A percentile compares a stretch with the other conserved stretches of the same genome.
These are phyloP conservation scores for Pleodorina starrii DNA, from an alignment of 139 green algal genomes.

Conservation along the genomic window DNA sequence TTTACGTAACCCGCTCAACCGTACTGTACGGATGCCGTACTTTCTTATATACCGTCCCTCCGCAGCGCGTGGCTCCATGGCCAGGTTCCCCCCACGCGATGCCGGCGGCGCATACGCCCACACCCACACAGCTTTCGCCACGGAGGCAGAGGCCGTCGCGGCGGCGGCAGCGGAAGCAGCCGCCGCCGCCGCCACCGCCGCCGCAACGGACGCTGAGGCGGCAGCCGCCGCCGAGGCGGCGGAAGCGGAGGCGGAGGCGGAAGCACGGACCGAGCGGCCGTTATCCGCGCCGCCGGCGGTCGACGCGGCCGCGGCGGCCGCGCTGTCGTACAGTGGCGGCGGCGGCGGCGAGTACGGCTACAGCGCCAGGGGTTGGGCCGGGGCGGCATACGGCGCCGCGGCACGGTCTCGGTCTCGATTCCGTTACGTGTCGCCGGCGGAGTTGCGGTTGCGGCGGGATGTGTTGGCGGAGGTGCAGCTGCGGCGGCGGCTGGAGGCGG, in stretches of 20 bases:
- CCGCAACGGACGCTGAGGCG: background rate
- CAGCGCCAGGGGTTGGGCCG: no score
- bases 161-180: background rate
- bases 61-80: no score
- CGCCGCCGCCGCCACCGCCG: background rate
- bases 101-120: no score
- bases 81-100: no score
- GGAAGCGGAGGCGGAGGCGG: background rate
- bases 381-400: background rate
- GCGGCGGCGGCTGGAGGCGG: conserved; percentile 1
- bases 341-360: background rate
- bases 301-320: background rate
- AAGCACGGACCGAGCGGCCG: background rate
- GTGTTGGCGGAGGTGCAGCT: background rate
- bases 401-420: background rate
- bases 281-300: background rate
- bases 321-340: background rate
- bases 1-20: no score
- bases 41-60: no score
- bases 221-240: background rate
- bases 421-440: conserved; percentile 14
- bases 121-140: no score
- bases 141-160: background rate
- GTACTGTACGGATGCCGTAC: no score
- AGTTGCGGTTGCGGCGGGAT: conserved; percentile 19